Percentiles rank a stretch among this genome's conserved stretches.
Conservation (phyloP, 805 yeast genomes). For the Metschnikowia peoriensis region DNA sequence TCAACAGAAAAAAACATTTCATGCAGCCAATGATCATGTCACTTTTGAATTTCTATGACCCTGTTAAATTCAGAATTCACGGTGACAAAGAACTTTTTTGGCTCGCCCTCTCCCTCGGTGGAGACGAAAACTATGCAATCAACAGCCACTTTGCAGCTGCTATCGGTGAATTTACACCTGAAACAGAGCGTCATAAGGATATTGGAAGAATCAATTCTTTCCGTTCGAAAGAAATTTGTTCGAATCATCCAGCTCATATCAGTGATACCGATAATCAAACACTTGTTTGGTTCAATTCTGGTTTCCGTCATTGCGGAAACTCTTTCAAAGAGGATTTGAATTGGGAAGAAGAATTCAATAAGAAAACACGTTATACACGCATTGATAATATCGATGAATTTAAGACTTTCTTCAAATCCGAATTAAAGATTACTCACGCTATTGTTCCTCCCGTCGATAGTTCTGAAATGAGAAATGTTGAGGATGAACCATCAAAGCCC, state of each 20-base stretch:
- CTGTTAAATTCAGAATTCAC: constrained; percentile 15
- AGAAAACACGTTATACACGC: constrained; percentile 23
- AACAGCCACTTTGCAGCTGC: constrained; percentile 33
- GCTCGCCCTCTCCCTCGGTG: constrained; percentile 24
- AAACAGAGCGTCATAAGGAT: constrained; percentile 20
- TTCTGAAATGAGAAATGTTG: constrained; percentile 3
- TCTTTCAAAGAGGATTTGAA: constrained; percentile 24
- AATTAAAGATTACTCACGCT: constrained; percentile 44
- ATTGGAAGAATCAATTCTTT: constrained; percentile 19
- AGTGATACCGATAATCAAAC: constrained; percentile 48
- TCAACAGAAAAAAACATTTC: constrained; percentile 30
- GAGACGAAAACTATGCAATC: constrained; percentile 32
- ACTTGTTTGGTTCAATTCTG: constrained; percentile 68
- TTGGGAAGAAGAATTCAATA: constrained; percentile 29
- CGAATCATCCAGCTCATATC: constrained; percentile 63
- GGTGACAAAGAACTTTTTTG: constrained; percentile 41
- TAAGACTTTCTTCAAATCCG: constrained; percentile 26
- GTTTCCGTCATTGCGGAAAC: constrained; percentile 55
- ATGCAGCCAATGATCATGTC: constrained; percentile 33
- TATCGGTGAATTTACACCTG: constrained; percentile 31
- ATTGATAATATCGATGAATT: constrained; percentile 24
- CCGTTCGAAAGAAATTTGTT: constrained; percentile 48
- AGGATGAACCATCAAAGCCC: constrained; percentile 12
- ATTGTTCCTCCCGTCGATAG: constrained; percentile 21
- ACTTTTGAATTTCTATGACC: constrained; percentile 20